These are phyloP conservation scores for Penicillium cinerascens DNA, from an alignment of 495 filamentous ascomycete genomes.

Conservation along the genomic window DNA sequence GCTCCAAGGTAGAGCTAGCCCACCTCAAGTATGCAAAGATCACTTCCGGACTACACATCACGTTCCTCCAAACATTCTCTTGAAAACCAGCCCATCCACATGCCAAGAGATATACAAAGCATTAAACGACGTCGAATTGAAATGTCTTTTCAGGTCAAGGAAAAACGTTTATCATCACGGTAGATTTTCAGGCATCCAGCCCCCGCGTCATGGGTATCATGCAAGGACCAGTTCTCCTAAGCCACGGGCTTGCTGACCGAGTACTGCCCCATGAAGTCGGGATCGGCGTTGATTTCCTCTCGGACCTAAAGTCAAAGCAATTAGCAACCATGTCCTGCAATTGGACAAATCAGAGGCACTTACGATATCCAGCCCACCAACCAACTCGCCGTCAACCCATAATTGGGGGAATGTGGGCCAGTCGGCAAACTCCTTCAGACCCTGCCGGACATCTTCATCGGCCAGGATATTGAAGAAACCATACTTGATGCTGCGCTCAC, in stretches of 20 bases:
- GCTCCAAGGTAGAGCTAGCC: background rate
- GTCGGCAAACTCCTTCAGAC: slow-evolving; percentile 89
- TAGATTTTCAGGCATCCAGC: slow-evolving; percentile 12
- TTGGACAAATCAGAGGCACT: slow-evolving; percentile 34
- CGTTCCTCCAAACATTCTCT: background rate
- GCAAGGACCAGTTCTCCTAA: slow-evolving; percentile 4
- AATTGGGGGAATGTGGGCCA: slow-evolving; percentile 97
- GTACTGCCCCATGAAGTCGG: slow-evolving; percentile 73
- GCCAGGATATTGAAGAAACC: slow-evolving; percentile 99
- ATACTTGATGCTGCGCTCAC: slow-evolving; percentile 87
- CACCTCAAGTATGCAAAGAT: background rate
- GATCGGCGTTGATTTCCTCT: slow-evolving; percentile 67
- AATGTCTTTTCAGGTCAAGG: slow-evolving; percentile 14
- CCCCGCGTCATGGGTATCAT: slow-evolving; percentile 24
- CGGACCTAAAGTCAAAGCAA: slow-evolving; percentile 61
- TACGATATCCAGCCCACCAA: slow-evolving; percentile 96
- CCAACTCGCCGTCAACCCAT: slow-evolving; percentile 75
- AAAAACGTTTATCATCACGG: slow-evolving; percentile 24
- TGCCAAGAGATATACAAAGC: background rate
- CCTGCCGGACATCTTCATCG: slow-evolving; percentile 95
- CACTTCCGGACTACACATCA: background rate
- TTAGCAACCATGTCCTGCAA: slow-evolving; percentile 10
- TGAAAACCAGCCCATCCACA: background rate
- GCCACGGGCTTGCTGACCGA: slow-evolving; percentile 40
- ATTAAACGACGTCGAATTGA: background rate